Evolutionary conservation across 208 protist species (phyloP).

Genomic region (Lotmaria passim): DNA sequence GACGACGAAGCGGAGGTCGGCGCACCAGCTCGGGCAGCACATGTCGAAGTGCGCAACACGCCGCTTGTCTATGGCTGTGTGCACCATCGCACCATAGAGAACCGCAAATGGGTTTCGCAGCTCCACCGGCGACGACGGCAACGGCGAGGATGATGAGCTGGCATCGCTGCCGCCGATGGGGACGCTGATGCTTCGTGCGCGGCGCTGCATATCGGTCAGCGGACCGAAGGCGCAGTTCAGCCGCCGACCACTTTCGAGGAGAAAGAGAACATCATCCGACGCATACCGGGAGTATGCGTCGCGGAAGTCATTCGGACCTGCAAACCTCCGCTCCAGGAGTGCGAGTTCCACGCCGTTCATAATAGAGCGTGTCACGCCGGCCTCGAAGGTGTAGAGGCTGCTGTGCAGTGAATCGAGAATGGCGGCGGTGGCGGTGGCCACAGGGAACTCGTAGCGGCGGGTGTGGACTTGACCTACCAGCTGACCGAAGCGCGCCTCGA

Average conservation of each 20-base stretch:
- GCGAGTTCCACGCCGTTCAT: conserved; percentile 20
- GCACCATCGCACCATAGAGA: neutral
- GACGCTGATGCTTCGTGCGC: neutral
- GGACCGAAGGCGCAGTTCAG: neutral
- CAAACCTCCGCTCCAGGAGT: conserved; percentile 13
- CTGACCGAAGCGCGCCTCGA: conserved; percentile 65
- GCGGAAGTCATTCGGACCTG: neutral
- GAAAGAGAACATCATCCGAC: neutral
- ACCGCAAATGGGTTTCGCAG: conserved; percentile 18
- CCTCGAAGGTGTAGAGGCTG: conserved; percentile 30
- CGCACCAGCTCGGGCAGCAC: conserved; percentile 43
- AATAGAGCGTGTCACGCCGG: conserved; percentile 3
- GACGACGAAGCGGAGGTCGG: conserved; percentile 49
- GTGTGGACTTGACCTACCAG: conserved; percentile 28
- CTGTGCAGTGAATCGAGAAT: conserved; percentile 34
- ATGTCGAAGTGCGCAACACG: conserved; percentile 23
- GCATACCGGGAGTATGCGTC: neutral
- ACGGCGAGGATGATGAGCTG: neutral
- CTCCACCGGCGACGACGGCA: neutral
- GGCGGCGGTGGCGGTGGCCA: conserved; percentile 39
- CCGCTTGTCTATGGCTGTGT: conserved; percentile 4
- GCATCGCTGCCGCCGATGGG: neutral
- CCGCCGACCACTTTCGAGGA: neutral
- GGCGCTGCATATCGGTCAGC: neutral
- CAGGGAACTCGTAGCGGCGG: conserved; percentile 35